Base-by-base conservation (phyloP, 2,329 filamentous ascomycete species). In the Colletotrichum euphorbiae region DNA sequence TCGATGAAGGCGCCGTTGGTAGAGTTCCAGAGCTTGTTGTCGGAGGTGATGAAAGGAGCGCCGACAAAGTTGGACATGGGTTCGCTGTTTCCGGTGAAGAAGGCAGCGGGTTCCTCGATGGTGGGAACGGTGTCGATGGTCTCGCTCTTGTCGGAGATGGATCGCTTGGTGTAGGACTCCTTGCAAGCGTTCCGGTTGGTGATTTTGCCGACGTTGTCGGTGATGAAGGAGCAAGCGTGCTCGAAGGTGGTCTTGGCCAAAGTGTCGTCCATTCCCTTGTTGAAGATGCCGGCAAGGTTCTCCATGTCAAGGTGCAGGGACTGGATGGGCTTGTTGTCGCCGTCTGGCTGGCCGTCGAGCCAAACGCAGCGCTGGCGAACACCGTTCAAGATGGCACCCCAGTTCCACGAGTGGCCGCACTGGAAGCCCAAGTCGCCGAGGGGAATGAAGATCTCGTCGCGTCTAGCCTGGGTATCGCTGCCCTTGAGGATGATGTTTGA, bases 321-420 rank as follows among this genome's bases (percentile, higher is more conserved):
- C 48, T 62, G 48, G 46, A 62, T 62, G 59, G 59, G 59, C 59
- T 46, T 62, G 59, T 62, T 62, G 50, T 38, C 24, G 50, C 59
- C 59, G 40, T 62, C 59, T 3, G 59, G 59, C 9, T 62, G 59
- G 17, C 59, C 59, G n/a, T 62, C 59, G 40, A 62, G 59, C 59
- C 59, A 62, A 50, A 61, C 19, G 58, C 45, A 51, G 45, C 45
- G 58, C 36, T 61, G 58, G 45, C 45, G 45, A 17, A 51, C 46
- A 19, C 45, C 58, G 36, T 61, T 52, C 17, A 61, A 46, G 21
- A 61, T n/a, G 33, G 58, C 58, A 31, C 58, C 58, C 58, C 45
- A 61, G 33, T 61, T 61, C 58, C 45, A 61, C 45, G 52, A 46
- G 36, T 50, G 21, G 9, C 58, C 58, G 58, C 45, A 61, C 33